These are phyloP conservation scores for Eucommia ulmoides DNA, from an alignment of 257 asterid genomes.

Conservation along the genomic window DNA sequence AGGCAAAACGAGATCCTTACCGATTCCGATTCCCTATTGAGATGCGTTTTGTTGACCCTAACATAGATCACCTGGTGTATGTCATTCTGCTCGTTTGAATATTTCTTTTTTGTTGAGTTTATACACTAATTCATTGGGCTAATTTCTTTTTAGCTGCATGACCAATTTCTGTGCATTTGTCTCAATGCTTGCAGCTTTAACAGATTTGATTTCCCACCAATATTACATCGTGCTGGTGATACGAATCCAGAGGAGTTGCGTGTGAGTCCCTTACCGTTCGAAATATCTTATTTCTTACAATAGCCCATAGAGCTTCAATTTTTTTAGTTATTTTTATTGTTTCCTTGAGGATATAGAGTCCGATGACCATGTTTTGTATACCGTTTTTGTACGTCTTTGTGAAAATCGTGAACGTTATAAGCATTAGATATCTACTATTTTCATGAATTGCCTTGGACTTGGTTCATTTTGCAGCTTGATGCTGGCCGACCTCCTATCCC, in stretches of 20 bases:
- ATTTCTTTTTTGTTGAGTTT: slow-evolving; percentile 6
- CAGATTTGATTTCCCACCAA: slow-evolving; percentile 79
- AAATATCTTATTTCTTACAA: no score
- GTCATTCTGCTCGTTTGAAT: slow-evolving; percentile 14
- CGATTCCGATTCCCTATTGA: slow-evolving; percentile 92
- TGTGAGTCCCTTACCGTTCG: slow-evolving; percentile 60
- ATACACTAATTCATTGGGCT: slow-evolving; percentile 2
- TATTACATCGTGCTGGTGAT: slow-evolving; percentile 80
- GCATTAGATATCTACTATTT: slow-evolving; percentile 1
- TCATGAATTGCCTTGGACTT: slow-evolving; percentile 10
- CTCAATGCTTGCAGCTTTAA: slow-evolving; percentile 64
- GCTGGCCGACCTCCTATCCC: slow-evolving; percentile 87
- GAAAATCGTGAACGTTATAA: neutral
- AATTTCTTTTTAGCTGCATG: neutral
- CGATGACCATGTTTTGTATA: no score
- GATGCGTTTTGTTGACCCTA: slow-evolving; percentile 86
- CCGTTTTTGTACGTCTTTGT: neutral
- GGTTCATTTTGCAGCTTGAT: slow-evolving; percentile 55
- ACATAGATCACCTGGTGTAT: slow-evolving; percentile 85
- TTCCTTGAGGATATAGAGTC: neutral
- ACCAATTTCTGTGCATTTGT: slow-evolving; percentile 12
- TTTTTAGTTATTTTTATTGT: no score
- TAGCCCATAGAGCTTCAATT: neutral
- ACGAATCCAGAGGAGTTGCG: slow-evolving; percentile 85
- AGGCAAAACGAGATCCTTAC: slow-evolving; percentile 95